A percentile compares a stretch with the other conserved stretches of the same genome.
Conservation (phyloP, 163 green algal genomes). For the Trebouxia gelatinosa region DNA sequence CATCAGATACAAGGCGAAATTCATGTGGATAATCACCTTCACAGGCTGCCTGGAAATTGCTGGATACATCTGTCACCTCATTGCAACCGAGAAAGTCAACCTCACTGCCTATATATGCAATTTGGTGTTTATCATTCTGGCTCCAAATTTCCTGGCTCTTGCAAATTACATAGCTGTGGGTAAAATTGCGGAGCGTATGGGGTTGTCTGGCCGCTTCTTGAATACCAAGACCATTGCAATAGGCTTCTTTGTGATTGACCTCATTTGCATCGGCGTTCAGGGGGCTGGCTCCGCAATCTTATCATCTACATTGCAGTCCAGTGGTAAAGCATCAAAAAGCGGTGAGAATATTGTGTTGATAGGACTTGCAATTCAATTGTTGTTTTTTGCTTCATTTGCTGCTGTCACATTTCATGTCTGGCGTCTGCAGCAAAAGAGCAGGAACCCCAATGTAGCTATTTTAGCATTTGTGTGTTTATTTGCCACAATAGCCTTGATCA, state of each 20-base stretch:
- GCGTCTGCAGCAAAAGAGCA: background rate
- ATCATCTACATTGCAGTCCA: background rate
- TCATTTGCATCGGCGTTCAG: constrained; percentile 20
- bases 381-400: constrained; percentile 7
- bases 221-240: background rate
- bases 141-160: constrained; percentile 4
- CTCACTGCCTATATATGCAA: background rate
- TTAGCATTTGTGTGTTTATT: background rate
- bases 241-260: constrained; percentile 1
- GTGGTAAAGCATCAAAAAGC: background rate
- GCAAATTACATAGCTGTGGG: constrained; percentile 16
- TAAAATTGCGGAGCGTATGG: background rate
- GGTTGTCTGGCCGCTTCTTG: background rate
- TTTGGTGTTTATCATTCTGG: constrained; percentile 9
- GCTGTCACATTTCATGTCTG: background rate
- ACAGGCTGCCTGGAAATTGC: constrained; percentile 4
- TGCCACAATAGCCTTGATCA: background rate
- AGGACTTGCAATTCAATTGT: background rate
- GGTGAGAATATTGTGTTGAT: background rate
- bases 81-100: background rate
- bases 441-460: background rate
- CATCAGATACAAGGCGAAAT: background rate
- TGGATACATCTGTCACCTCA: constrained; percentile 8
- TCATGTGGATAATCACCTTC: constrained; percentile 14
- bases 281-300: constrained; percentile 1